These are phyloP conservation scores for Apiotrichum laibachii DNA, from an alignment of 1,284 basidiomycete genomes.

Conservation along the genomic window DNA sequence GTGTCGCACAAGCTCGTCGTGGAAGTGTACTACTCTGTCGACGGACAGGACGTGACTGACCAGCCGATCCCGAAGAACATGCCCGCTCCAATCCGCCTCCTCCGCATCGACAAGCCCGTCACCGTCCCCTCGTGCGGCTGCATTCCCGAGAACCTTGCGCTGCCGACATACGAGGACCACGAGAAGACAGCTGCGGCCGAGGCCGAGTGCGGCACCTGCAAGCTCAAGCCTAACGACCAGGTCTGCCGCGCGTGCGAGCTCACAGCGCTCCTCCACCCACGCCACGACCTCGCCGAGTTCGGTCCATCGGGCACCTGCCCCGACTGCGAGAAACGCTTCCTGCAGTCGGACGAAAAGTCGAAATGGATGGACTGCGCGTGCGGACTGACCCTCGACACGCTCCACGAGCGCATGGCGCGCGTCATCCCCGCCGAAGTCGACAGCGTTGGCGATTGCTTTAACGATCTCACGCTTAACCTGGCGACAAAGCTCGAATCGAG, in stretches of 20 bases:
- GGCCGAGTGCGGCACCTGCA: slow-evolving; percentile 15
- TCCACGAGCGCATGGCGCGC: slow-evolving; percentile 7
- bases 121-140: slow-evolving; percentile 16
- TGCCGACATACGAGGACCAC: slow-evolving; percentile 4
- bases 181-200: neutral
- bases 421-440: slow-evolving; percentile 1
- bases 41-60: slow-evolving; percentile 30
- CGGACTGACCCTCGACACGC: slow-evolving; percentile 11
- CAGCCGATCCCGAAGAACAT: slow-evolving; percentile 1
- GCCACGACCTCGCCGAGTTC: slow-evolving; percentile 24
- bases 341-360: slow-evolving; percentile 1
- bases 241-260: slow-evolving; percentile 23
- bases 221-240: slow-evolving; percentile 11
- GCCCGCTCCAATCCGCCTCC: slow-evolving; percentile 8
- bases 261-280: slow-evolving; percentile 16
- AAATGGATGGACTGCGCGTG: slow-evolving; percentile 23
- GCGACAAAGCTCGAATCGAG: neutral
- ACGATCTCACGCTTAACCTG: neutral
- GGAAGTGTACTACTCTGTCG: slow-evolving; percentile 42
- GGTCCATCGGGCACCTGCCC: slow-evolving; percentile 22
- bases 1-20: slow-evolving; percentile 35
- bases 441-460: neutral
- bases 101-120: slow-evolving; percentile 12
- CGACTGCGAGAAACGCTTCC: slow-evolving; percentile 13
- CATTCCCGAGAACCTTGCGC: slow-evolving; percentile 12